phyloP scores from a whole-genome alignment of 1,139 yeast genomes.

The Debaryomyces udenii region DNA sequence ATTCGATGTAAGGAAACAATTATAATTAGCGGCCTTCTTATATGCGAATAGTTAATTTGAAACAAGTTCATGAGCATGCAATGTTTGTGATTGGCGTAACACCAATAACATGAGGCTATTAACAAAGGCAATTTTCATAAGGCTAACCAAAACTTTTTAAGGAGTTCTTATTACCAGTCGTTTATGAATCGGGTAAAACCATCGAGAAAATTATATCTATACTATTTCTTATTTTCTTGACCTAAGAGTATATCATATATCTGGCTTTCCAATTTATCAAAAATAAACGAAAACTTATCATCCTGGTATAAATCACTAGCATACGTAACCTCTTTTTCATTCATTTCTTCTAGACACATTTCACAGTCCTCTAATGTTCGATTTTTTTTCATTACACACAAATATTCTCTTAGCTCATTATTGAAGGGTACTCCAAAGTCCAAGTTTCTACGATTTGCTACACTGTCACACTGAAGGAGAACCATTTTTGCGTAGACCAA shows the following conservation, averaged over 20 bases:
- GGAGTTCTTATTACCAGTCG: too few relatives aligned
- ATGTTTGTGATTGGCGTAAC: too few relatives aligned
- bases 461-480: neutral
- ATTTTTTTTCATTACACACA: conserved; percentile 1
- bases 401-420: neutral
- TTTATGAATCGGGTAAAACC: conserved; percentile 6
- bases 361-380: conserved; percentile 1
- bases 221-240: neutral
- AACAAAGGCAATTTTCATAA: too few relatives aligned
- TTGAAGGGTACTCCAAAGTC: conserved; percentile 3
- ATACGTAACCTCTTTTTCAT: conserved; percentile 1
- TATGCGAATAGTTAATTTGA: too few relatives aligned
- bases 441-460: neutral
- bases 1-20: too few relatives aligned
- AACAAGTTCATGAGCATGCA: too few relatives aligned
- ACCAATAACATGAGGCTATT: too few relatives aligned
- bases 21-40: too few relatives aligned
- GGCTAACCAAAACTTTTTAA: too few relatives aligned
- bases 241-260: neutral
- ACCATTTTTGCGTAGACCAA: neutral
- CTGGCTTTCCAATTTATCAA: neutral
- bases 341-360: conserved; percentile 2
- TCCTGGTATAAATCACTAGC: neutral
- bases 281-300: neutral
- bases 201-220: neutral